Base-by-base conservation (phyloP, 495 filamentous ascomycete genomes). In the Lepidopterella palustris region DNA sequence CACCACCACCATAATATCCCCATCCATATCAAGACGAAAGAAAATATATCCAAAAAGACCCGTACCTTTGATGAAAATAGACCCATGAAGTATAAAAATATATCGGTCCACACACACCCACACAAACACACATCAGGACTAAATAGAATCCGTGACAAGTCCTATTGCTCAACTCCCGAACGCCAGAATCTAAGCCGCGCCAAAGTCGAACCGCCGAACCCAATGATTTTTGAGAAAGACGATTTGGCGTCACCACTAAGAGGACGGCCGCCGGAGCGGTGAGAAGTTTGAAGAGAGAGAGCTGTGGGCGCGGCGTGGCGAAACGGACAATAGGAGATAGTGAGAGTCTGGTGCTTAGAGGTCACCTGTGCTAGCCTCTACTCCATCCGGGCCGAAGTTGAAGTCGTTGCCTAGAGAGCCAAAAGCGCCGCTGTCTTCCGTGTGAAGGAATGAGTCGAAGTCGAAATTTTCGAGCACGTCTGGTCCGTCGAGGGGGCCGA, bases 381-480 rank as follows among this genome's bases (percentile, higher is more conserved):
- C 63, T 5, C 29, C 45, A 52, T 67, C 65, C 23, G 28, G 31
- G 6, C 25, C 78, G 57, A 85, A 85, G 20, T 75, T 78, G 55
- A 83, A 79, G 29, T 73, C 74, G 32, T 74, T 72, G 13, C 70
- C 73, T 24, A 76, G 39, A n/a, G 40, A 50, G 18, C 58, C 45
- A 24, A 62, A 62, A 18, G 45, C 52, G 26, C 24, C 48, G 9
- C 15, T 76, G 56, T 80, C 78, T 59, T 84, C 82, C 9, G 80
- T 84, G 61, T 84, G 84, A 5, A 97, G 76, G 81, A 97, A 97
- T 0, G 88, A 90, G 72, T 97, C 92, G 71, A 97, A 97, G 72
- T 97, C 92, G 64, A 97, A 97, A 65, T 88, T 87, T 68, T 90
- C 86, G 50, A 97, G 76, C n/a, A 95, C 86, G 70, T 92, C 81